These are phyloP conservation scores for Hsuehochloa calcarea DNA, from an alignment of 176 grass and related monocot genomes.

Conservation along the genomic window DNA sequence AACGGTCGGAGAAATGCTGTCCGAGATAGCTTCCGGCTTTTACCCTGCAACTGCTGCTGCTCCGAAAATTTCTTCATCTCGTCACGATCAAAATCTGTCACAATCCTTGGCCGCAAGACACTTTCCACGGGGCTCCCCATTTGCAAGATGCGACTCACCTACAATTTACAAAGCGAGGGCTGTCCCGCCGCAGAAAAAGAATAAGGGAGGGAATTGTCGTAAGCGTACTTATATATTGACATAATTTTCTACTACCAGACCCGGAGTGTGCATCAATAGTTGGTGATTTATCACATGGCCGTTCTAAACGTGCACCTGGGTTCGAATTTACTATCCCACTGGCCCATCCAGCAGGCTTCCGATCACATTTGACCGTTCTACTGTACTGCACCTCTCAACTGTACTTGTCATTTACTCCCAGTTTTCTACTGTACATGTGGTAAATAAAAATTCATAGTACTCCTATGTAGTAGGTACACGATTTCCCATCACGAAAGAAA, in stretches of 20 bases:
- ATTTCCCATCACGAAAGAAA: background rate
- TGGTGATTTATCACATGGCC: background rate
- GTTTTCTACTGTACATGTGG: background rate
- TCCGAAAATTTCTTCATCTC: background rate
- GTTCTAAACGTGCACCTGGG: background rate
- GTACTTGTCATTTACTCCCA: background rate
- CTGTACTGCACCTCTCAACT: background rate
- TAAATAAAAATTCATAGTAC: background rate
- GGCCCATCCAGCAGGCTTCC: background rate
- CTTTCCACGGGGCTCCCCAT: background rate
- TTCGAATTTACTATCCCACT: background rate
- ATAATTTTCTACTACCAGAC: background rate
- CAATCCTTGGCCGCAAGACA: background rate
- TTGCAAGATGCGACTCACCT: slow-evolving; percentile 8
- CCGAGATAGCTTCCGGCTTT: no score
- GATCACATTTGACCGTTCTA: background rate
- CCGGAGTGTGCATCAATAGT: background rate
- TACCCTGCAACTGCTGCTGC: background rate
- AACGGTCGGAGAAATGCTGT: no score
- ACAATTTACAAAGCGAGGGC: slow-evolving; percentile 9
- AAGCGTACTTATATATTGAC: background rate
- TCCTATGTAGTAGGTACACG: background rate
- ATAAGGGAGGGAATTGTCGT: background rate
- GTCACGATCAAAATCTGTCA: slow-evolving; percentile 15
- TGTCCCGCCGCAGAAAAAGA: slow-evolving; percentile 18